A percentile compares a stretch with the other conserved stretches of the same genome.
phyloP scores from a whole-genome alignment of 2,329 filamentous ascomycete species.

The Microascus cirrosus region DNA sequence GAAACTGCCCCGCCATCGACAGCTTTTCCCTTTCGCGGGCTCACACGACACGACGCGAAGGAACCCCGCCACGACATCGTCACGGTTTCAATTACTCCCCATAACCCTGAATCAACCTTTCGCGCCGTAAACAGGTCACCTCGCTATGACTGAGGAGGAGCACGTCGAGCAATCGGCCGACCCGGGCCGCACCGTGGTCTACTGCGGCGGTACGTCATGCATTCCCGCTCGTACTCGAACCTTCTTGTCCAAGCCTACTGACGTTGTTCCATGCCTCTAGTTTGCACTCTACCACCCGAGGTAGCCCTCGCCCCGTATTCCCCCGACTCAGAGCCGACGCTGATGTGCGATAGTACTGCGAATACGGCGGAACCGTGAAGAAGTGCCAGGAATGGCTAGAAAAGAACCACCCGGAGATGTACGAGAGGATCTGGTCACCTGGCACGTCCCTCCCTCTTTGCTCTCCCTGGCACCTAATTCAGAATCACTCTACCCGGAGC shows the following conservation, averaged over 20 bases:
- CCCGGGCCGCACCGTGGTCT: constrained; percentile 34
- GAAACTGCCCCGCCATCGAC: constrained; percentile 3
- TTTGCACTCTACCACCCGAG: constrained; percentile 56
- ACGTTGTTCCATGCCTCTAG: constrained; percentile 20
- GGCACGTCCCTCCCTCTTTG: constrained; percentile 36
- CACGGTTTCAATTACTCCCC: background rate
- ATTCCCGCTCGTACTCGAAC: constrained; percentile 2
- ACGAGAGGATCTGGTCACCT: constrained; percentile 73
- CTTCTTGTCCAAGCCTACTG: background rate
- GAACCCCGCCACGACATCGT: background rate
- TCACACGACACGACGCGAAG: background rate
- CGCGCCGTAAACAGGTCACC: background rate
- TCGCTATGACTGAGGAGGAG: constrained; percentile 41
- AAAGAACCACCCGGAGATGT: constrained; percentile 61
- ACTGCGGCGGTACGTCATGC: constrained; percentile 39
- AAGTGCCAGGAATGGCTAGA: constrained; percentile 97
- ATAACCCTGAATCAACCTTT: background rate
- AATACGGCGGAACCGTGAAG: constrained; percentile 91
- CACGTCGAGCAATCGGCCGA: constrained; percentile 35
- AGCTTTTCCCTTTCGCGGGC: background rate
- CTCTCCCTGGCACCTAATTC: background rate
- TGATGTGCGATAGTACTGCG: constrained; percentile 71
- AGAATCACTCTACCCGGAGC: background rate
- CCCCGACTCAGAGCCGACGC: background rate
- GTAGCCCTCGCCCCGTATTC: constrained; percentile 23